These are phyloP conservation scores for Ophiostoma ulmi DNA, from an alignment of 2,329 filamentous ascomycete genomes.

Conservation along the genomic window DNA sequence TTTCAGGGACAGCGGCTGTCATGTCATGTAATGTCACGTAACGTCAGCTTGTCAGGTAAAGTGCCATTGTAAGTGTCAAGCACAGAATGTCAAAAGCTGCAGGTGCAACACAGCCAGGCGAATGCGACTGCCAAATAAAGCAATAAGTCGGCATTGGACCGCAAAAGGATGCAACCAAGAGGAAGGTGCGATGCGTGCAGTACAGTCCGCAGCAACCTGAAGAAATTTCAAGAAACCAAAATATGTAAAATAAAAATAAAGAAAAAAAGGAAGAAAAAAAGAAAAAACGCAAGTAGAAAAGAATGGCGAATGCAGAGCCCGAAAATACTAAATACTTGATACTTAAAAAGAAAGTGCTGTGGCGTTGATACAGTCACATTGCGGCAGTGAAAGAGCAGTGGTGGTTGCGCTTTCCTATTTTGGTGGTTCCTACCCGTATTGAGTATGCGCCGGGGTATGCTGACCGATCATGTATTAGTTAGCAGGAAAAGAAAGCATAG, in stretches of 20 bases:
- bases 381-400: background rate
- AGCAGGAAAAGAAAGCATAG: no score
- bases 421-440: background rate
- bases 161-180: background rate
- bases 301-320: no score
- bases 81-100: background rate
- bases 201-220: background rate
- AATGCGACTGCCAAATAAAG: no score
- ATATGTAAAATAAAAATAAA: background rate
- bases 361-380: background rate
- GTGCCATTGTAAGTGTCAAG: no score
- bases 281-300: background rate
- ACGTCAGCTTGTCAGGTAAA: no score
- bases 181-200: background rate
- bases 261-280: no score
- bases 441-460: background rate
- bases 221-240: background rate
- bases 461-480: background rate
- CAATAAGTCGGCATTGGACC: background rate
- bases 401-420: slow-evolving; percentile 1
- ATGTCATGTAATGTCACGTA: no score
- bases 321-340: no score
- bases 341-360: background rate
- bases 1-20: background rate
- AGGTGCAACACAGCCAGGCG: background rate